phyloP scores from a whole-genome alignment of 1,284 basidiomycete genomes.

The Paramarasmius palmivorus region DNA sequence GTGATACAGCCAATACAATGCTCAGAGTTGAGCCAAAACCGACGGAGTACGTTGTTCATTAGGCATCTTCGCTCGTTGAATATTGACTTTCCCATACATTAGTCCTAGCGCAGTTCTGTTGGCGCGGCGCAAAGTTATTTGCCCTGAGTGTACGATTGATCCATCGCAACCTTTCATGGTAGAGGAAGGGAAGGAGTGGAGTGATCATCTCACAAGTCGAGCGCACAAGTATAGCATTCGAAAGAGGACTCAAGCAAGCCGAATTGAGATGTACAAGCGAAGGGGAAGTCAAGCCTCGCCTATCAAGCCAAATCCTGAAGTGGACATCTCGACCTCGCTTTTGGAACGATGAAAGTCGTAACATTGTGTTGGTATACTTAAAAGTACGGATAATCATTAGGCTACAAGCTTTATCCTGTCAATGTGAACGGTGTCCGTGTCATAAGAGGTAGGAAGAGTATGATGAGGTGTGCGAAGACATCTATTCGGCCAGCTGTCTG shows the following conservation, averaged over 20 bases:
- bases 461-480: background rate
- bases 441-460: conserved; percentile 5
- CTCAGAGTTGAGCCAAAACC: conserved; percentile 46
- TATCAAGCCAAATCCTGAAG: background rate
- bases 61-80: conserved; percentile 12
- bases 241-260: conserved; percentile 17
- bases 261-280: background rate
- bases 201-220: conserved; percentile 60
- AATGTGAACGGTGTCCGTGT: conserved; percentile 6
- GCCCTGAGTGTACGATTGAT: conserved; percentile 71
- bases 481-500: conserved; percentile 80
- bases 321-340: background rate
- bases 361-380: background rate
- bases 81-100: conserved; percentile 7
- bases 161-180: conserved; percentile 72
- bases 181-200: conserved; percentile 67
- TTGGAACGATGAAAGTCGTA: background rate
- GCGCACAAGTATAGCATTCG: conserved; percentile 48
- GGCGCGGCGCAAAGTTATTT: conserved; percentile 62
- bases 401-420: conserved; percentile 14
- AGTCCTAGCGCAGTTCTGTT: conserved; percentile 61
- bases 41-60: conserved; percentile 42
- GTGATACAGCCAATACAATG: conserved; percentile 53
- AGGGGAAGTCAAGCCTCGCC: background rate
- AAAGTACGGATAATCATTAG: conserved; percentile 12